Evolutionary conservation across 352 stramenopile genomes (phyloP).

Genomic region (Pythium phragmiticola): DNA sequence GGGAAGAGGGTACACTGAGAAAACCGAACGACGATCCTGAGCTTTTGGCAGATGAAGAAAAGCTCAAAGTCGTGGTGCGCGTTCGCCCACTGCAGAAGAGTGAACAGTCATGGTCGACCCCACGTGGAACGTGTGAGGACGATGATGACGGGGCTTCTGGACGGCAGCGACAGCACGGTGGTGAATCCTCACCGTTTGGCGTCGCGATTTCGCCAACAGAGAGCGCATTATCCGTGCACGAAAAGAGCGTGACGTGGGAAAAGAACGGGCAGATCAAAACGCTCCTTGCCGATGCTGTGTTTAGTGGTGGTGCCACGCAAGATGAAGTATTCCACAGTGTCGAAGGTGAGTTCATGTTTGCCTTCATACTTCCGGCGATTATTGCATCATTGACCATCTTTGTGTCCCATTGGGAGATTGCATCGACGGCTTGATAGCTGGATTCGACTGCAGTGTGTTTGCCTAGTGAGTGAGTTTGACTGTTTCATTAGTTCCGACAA

Average conservation of each 20-base stretch:
- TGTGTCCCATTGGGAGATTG: conserved; percentile 35
- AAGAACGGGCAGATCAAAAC: conserved; percentile 68
- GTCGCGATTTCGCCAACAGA: conserved; percentile 15
- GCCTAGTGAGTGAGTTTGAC: conserved; percentile 45
- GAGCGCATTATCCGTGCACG: conserved; percentile 19
- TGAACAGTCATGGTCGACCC: conserved; percentile 39
- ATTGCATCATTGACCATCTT: neutral
- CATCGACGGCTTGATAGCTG: conserved; percentile 52
- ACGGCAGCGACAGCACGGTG: neutral
- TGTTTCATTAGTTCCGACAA: neutral
- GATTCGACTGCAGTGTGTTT: conserved; percentile 73
- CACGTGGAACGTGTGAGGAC: neutral
- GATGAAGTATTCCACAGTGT: conserved; percentile 51
- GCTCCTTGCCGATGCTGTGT: conserved; percentile 52
- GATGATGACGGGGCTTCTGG: neutral
- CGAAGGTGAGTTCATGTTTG: conserved; percentile 31
- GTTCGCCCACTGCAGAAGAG: conserved; percentile 51
- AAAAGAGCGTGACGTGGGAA: conserved; percentile 55
- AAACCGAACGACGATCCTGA: conserved; percentile 3
- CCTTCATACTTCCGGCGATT: neutral
- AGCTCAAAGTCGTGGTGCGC: conserved; percentile 63
- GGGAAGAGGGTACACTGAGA: neutral
- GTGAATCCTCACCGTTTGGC: neutral
- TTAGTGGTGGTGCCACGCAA: conserved; percentile 37
- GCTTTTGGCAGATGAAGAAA: conserved; percentile 37